phyloP scores from a whole-genome alignment of 139 green algal species.

The Chlorella sorokiniana region DNA sequence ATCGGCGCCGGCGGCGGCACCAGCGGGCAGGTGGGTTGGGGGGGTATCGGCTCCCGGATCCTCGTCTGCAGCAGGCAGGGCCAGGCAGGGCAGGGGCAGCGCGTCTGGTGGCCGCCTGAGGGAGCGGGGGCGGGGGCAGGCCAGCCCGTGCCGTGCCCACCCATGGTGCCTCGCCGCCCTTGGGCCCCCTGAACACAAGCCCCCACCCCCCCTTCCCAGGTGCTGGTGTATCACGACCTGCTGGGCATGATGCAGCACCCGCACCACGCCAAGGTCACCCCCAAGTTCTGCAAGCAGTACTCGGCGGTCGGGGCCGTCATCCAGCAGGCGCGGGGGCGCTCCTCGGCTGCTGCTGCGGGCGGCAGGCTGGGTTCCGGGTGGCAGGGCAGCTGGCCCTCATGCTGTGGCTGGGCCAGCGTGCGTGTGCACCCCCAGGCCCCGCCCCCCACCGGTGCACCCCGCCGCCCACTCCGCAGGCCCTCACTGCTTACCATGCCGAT shows the following conservation, averaged over 20 bases:
- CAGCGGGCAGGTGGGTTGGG: slow-evolving; percentile 84
- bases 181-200: too few species aligned
- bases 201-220: slow-evolving; percentile 57
- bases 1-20: slow-evolving; percentile 89
- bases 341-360: too few species aligned
- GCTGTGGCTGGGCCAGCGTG: neutral
- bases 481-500: slow-evolving; percentile 81
- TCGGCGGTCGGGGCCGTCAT: slow-evolving; percentile 82
- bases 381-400: neutral
- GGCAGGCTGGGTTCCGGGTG: too few species aligned
- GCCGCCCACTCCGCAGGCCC: slow-evolving; percentile 40
- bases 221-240: slow-evolving; percentile 99
- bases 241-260: slow-evolving; percentile 98
- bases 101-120: too few species aligned
- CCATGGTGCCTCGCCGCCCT: too few species aligned
- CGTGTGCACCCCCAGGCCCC: too few species aligned
- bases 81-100: too few species aligned
- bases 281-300: slow-evolving; percentile 99
- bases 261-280: slow-evolving; percentile 96
- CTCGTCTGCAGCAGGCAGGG: neutral
- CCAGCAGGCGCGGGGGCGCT: slow-evolving; percentile 24
- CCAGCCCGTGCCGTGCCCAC: too few species aligned
- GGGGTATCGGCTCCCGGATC: neutral
- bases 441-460: neutral
- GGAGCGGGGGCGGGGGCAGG: too few species aligned